These are phyloP conservation scores for Cardiosporidium cionae DNA, from an alignment of 169 alveolate species.

Conservation along the genomic window DNA sequence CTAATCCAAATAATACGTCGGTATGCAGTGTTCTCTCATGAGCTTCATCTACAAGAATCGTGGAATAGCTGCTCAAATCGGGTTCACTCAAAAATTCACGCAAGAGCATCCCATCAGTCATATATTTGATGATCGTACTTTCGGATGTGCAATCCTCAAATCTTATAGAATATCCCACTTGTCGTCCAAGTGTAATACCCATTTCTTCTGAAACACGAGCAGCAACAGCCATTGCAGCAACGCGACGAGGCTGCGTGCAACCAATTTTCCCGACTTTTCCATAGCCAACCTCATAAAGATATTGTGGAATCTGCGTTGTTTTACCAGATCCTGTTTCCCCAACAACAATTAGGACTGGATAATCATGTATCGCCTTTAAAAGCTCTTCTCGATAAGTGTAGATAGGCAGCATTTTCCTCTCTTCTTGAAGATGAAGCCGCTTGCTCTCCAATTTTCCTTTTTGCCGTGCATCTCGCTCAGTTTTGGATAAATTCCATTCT, in stretches of 20 bases:
- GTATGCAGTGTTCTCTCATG: conserved; percentile 98
- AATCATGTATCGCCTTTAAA: conserved; percentile 31
- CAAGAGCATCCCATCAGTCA: conserved; percentile 99
- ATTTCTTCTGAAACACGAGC: conserved; percentile 98
- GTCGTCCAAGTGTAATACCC: conserved; percentile 86
- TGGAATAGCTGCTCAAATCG: conserved; percentile 91
- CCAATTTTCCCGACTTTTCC: conserved; percentile 69
- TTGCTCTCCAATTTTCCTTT: background rate
- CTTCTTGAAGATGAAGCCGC: conserved; percentile 13
- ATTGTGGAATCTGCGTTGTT: conserved; percentile 97
- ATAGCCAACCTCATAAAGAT: conserved; percentile 75
- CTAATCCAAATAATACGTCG: conserved; percentile 97
- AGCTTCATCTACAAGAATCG: conserved; percentile 99
- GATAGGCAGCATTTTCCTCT: conserved; percentile 77
- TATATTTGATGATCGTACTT: conserved; percentile 90
- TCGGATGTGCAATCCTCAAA: conserved; percentile 96
- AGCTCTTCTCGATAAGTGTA: conserved; percentile 85
- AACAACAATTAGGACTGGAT: conserved; percentile 84
- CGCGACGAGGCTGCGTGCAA: conserved; percentile 99
- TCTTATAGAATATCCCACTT: conserved; percentile 96
- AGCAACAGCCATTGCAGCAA: conserved; percentile 99
- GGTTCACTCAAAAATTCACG: conserved; percentile 96
- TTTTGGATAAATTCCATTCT: background rate
- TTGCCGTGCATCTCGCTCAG: background rate
- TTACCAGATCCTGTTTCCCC: conserved; percentile 99